A percentile compares a stretch with the other conserved stretches of the same genome.
Conservation (phyloP, 495 filamentous ascomycete genomes). For the Penicillium tannophilum region DNA sequence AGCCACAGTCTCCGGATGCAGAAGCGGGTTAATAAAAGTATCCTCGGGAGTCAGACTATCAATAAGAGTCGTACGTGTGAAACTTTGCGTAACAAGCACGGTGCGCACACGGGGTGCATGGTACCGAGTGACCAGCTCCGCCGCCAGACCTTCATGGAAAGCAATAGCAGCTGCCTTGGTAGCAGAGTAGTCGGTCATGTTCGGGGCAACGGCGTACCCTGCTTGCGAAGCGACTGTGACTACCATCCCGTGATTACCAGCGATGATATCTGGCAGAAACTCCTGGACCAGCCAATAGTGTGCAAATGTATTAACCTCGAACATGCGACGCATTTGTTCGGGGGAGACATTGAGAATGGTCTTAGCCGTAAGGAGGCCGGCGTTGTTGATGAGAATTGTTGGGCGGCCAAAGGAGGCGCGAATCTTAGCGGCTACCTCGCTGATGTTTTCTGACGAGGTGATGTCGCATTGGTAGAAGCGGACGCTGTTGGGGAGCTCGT, state of each 20-base stretch:
- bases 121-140: conserved; percentile 62
- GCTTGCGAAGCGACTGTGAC: conserved; percentile 71
- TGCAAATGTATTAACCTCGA: conserved; percentile 70
- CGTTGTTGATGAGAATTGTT: conserved; percentile 77
- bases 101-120: conserved; percentile 66
- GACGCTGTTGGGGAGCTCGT: conserved; percentile 53
- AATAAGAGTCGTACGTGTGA: conserved; percentile 63
- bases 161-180: conserved; percentile 66
- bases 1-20: conserved; percentile 65
- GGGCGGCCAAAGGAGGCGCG: conserved; percentile 60
- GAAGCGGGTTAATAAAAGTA: conserved; percentile 55
- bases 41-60: conserved; percentile 57
- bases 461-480: conserved; percentile 68
- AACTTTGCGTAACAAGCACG: conserved; percentile 65
- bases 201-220: conserved; percentile 59
- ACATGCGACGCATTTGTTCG: conserved; percentile 60
- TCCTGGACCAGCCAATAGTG: conserved; percentile 66
- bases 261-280: conserved; percentile 68
- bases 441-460: conserved; percentile 52
- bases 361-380: conserved; percentile 63
- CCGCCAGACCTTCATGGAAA: conserved; percentile 70
- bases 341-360: conserved; percentile 60
- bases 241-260: conserved; percentile 69
- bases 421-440: conserved; percentile 49
- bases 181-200: conserved; percentile 69